A percentile compares a stretch with the other conserved stretches of the same genome.
phyloP scores from a whole-genome alignment of 768 basidiomycete genomes.

The Udeniomyces megalosporus region DNA sequence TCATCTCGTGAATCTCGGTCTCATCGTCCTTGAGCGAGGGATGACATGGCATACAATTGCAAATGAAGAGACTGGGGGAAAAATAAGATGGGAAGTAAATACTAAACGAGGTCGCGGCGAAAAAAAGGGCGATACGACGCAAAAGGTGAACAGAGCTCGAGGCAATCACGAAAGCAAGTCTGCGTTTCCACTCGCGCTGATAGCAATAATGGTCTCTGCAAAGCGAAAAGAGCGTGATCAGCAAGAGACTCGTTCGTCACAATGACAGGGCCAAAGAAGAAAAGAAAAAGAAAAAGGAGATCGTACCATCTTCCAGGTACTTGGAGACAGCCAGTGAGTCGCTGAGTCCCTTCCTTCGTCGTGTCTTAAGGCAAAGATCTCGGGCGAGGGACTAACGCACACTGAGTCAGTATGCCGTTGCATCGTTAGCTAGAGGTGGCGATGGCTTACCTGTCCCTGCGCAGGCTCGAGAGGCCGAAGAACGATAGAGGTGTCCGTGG shows the following conservation, averaged over 20 bases:
- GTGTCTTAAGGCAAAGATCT: conserved; percentile 83
- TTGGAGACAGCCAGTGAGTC: conserved; percentile 96
- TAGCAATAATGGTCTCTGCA: conserved; percentile 51
- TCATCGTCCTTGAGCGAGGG: too few species aligned
- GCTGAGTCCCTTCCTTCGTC: conserved; percentile 86
- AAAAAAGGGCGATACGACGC: too few species aligned
- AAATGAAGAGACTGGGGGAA: neutral
- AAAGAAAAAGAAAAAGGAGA: too few species aligned
- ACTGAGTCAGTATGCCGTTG: neutral
- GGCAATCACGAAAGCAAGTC: conserved; percentile 65
- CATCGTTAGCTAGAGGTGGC: conserved; percentile 33
- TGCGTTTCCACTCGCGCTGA: conserved; percentile 90
- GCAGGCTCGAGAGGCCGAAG: conserved; percentile 92
- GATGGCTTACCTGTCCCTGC: conserved; percentile 79
- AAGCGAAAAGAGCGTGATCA: too few species aligned
- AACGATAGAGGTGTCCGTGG: conserved; percentile 92
- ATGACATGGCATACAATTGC: neutral
- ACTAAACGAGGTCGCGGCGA: too few species aligned
- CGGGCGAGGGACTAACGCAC: neutral
- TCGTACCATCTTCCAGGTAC: conserved; percentile 66
- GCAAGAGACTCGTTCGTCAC: too few species aligned
- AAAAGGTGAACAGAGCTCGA: too few species aligned
- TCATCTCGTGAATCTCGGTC: too few species aligned
- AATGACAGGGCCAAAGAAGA: too few species aligned
- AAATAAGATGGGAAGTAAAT: neutral